Evolutionary conservation across 352 stramenopile genomes (phyloP), one percentile per base, ranked within the genome.

Genomic region (Phytophthora aleatoria): DNA sequence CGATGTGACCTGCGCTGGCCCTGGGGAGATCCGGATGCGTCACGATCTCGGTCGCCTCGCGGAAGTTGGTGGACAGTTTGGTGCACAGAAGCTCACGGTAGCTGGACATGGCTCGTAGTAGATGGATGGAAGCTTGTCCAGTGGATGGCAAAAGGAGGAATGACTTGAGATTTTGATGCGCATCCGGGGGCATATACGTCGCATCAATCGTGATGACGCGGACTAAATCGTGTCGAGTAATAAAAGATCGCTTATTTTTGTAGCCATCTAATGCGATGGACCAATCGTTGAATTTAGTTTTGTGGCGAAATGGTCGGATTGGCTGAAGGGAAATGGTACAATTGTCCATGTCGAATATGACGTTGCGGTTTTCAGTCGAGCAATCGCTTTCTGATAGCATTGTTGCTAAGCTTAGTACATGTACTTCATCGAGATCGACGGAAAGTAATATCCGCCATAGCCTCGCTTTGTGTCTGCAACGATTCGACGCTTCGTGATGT

Each of bases 11-110:
- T 13, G 61, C 50, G 33, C 51, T 71, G 27, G 67, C 67, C 42
- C 45, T 64, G 13, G 56, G 67, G 33, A 74, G 51, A 26, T 71
- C 56, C 10, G 56, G 33, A 52, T 65, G 61, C 27, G 61, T 71
- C 47, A 74, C 61, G 56, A 74, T 74, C 62, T 74, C 64, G 7
- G 67, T 74, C 9, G 67, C 61, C 39, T 66, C 52, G 15, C 61
- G 67, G 55, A 81, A 85, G 61, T 85, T 73, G 39, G 64, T 74
- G 33, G 73, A 81, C 20, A 71, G 49, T 26, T 70, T 79, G 43
- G 67, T 75, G 57, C 74, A 74, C 38, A 74, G 31, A 20, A 74
- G 60, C 15, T 74, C 61, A 20, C 66, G 54, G 44, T 67, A 70
- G 54, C 49, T 70, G 35, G 61, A 57, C 62, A 68, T 74, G 20